These are phyloP conservation scores for Coriolopsis trogii DNA, from an alignment of 1,284 basidiomycete species.

Conservation along the genomic window DNA sequence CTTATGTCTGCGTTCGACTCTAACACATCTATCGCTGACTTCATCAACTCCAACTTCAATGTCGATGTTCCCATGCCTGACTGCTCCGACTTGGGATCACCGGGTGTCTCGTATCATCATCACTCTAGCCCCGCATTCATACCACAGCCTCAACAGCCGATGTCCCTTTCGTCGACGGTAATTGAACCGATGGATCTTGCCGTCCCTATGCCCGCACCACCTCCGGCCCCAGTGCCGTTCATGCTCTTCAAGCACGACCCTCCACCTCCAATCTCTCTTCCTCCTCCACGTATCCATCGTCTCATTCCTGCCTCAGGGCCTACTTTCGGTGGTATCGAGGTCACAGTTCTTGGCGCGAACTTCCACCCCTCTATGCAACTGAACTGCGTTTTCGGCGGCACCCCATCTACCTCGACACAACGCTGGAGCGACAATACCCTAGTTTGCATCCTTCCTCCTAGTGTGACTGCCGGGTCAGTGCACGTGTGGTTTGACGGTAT, in stretches of 20 bases:
- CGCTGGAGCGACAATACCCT: conserved; percentile 94
- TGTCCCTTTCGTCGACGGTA: conserved; percentile 24
- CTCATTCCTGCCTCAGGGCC: conserved; percentile 93
- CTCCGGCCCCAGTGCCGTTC: conserved; percentile 43
- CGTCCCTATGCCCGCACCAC: conserved; percentile 27
- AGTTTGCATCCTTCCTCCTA: conserved; percentile 90
- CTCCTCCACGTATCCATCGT: conserved; percentile 73
- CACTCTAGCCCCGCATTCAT: conserved; percentile 14
- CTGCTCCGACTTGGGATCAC: conserved; percentile 20
- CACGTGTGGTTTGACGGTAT: conserved; percentile 85
- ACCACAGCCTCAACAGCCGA: conserved; percentile 21
- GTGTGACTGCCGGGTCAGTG: conserved; percentile 84
- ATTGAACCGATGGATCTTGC: conserved; percentile 29
- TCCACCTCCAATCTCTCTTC: conserved; percentile 46
- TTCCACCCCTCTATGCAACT: conserved; percentile 76
- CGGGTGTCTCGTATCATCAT: conserved; percentile 22
- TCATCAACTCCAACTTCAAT: conserved; percentile 23
- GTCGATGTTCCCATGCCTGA: conserved; percentile 32
- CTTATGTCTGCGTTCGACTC: conserved; percentile 26
- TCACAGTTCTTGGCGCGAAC: conserved; percentile 91
- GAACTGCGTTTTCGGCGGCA: conserved; percentile 88
- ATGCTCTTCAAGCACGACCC: conserved; percentile 62
- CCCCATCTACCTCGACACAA: conserved; percentile 81
- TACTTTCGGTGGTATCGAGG: conserved; percentile 91
- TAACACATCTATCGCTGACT: conserved; percentile 20